These are phyloP conservation scores for Ammopiptanthus mongolicus DNA, from an alignment of 306 rosid genomes.

Conservation along the genomic window DNA sequence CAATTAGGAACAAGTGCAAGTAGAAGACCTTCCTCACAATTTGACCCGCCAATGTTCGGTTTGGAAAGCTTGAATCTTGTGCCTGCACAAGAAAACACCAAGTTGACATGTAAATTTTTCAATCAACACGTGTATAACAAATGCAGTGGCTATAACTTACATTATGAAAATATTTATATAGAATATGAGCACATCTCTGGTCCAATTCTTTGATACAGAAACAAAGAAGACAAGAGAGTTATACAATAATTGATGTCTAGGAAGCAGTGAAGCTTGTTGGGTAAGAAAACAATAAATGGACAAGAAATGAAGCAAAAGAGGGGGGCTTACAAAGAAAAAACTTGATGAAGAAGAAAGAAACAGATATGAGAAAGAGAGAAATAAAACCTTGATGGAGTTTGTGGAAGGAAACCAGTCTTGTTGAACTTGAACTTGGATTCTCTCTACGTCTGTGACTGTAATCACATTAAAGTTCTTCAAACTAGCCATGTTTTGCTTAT, in stretches of 20 bases:
- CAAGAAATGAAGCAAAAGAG: conserved; percentile 15
- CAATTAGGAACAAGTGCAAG: conserved; percentile 37
- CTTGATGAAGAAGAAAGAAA: not conserved
- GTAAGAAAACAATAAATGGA: not conserved
- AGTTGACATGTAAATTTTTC: not conserved
- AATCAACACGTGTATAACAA: not conserved
- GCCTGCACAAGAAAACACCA: conserved; percentile 21
- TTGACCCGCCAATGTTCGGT: conserved; percentile 12
- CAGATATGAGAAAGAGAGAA: not conserved
- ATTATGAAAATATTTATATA: not conserved
- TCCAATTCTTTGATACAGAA: not conserved
- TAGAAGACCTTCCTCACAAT: conserved; percentile 24
- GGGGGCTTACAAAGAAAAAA: not conserved
- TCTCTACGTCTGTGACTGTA: not conserved
- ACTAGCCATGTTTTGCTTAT: conserved; percentile 12
- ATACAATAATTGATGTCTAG: not conserved
- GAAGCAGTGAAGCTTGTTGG: not conserved
- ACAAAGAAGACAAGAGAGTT: not conserved
- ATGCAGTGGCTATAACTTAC: not conserved
- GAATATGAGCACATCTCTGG: no score
- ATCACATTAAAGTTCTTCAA: not conserved
- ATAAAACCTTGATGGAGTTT: conserved; percentile 18
- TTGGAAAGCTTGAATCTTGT: conserved; percentile 27
- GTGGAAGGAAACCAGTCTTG: conserved; percentile 17
- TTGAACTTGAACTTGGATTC: not conserved